phyloP scores from a whole-genome alignment of 371 early-diverging fungal genomes.

The Thermomucor indicae-seudaticae region DNA sequence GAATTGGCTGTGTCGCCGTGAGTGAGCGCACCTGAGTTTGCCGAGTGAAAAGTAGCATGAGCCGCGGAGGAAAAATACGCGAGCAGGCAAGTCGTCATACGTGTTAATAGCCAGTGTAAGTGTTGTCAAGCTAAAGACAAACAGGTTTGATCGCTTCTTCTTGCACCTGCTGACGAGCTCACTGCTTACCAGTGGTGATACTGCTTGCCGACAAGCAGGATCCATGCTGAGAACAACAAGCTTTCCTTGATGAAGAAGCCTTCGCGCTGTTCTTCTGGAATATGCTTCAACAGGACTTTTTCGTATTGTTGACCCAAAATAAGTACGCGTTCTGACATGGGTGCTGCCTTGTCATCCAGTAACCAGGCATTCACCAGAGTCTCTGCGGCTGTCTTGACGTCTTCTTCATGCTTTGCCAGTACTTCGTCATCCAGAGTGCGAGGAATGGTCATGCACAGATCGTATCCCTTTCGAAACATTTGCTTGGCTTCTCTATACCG shows the following conservation, averaged over 20 bases:
- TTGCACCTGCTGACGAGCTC: not conserved
- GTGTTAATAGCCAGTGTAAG: conserved; percentile 58
- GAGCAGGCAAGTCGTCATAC: conserved; percentile 53
- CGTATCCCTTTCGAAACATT: conserved; percentile 54
- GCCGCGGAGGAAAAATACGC: conserved; percentile 59
- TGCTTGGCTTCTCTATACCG: conserved; percentile 57
- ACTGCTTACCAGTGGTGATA: conserved; percentile 53
- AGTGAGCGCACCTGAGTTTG: conserved; percentile 38
- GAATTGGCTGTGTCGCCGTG: too few species aligned
- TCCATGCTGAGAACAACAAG: conserved; percentile 54
- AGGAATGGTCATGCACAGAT: conserved; percentile 57
- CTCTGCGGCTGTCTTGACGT: conserved; percentile 58
- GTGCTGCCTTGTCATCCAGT: conserved; percentile 65
- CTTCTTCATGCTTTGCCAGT: conserved; percentile 51
- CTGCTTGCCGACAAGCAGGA: conserved; percentile 61
- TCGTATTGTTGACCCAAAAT: conserved; percentile 61
- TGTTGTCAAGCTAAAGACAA: conserved; percentile 46
- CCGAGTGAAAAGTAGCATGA: conserved; percentile 55
- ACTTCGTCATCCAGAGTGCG: conserved; percentile 53
- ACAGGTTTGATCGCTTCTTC: not conserved
- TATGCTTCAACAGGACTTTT: conserved; percentile 41
- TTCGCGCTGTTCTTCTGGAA: conserved; percentile 45
- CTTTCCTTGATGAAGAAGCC: conserved; percentile 49
- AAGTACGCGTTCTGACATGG: conserved; percentile 60
- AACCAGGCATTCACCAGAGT: conserved; percentile 62